Conservation (phyloP, 257 asterid genomes). For the Fraxinus anomala region DNA sequence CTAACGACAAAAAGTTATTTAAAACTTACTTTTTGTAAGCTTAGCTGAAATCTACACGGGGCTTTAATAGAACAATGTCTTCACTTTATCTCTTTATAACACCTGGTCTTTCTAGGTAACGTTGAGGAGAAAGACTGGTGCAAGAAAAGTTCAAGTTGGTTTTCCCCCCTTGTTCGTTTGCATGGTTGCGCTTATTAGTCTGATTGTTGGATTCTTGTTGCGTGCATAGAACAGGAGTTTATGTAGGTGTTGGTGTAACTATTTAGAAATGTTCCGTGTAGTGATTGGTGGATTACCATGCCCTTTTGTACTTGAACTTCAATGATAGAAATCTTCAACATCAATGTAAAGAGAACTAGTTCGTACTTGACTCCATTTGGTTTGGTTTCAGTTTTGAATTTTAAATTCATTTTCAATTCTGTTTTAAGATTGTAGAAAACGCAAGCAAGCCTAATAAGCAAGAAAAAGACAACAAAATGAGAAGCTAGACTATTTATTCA, state of each 20-base stretch:
- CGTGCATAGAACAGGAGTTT: slow-evolving; percentile 19
- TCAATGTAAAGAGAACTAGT: slow-evolving; percentile 32
- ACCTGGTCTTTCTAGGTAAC: slow-evolving; percentile 32
- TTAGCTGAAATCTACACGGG: neutral
- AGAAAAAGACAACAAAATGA: too few species aligned
- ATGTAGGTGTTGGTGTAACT: neutral
- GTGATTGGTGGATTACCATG: slow-evolving; percentile 24
- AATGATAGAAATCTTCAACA: slow-evolving; percentile 25
- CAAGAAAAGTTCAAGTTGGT: slow-evolving; percentile 38
- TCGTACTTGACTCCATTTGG: neutral
- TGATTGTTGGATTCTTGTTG: slow-evolving; percentile 38
- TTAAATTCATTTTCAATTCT: too few species aligned
- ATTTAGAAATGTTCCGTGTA: slow-evolving; percentile 25
- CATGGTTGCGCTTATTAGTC: slow-evolving; percentile 41
- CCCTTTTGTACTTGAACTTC: slow-evolving; percentile 19
- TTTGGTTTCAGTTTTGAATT: too few species aligned
- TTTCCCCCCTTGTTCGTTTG: slow-evolving; percentile 50
- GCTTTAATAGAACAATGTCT: neutral
- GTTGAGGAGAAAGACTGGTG: slow-evolving; percentile 31
- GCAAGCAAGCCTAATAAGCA: neutral
- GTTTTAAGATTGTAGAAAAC: too few species aligned
- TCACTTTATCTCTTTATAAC: neutral
- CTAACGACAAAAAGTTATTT: too few species aligned
- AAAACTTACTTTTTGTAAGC: too few species aligned
- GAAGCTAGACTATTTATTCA: neutral